These are phyloP conservation scores for Colletotrichum sp. DNA, from an alignment of 2,329 filamentous ascomycete genomes.

Conservation along the genomic window DNA sequence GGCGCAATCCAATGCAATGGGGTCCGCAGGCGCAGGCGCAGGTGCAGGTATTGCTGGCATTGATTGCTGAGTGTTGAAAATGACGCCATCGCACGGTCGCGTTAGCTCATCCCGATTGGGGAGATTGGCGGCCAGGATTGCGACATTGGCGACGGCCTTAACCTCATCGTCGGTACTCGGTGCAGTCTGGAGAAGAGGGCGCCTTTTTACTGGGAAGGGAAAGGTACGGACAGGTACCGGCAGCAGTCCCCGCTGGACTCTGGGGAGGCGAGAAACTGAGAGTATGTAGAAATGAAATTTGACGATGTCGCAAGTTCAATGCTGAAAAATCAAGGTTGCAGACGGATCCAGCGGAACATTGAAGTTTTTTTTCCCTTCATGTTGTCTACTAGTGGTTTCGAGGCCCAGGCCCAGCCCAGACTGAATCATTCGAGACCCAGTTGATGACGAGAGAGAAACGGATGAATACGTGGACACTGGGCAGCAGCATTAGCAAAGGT, in stretches of 20 bases:
- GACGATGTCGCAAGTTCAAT: not conserved
- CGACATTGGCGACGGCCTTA: conserved; percentile 16
- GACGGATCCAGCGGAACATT: not conserved
- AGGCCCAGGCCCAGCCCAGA: not conserved
- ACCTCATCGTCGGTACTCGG: conserved; percentile 18
- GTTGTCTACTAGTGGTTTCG: not conserved
- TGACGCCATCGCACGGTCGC: conserved; percentile 20
- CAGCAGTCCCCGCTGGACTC: not conserved
- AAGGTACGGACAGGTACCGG: conserved; percentile 1
- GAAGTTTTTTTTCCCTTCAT: not conserved
- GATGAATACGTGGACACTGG: not conserved
- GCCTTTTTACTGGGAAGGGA: not conserved
- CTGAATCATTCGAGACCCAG: not conserved
- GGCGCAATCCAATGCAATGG: not conserved
- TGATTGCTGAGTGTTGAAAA: not conserved
- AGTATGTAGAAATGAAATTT: not conserved
- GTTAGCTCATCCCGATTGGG: conserved; percentile 20
- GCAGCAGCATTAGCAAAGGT: not conserved
- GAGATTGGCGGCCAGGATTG: conserved; percentile 20
- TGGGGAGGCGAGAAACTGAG: not conserved
- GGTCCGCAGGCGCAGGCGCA: not conserved
- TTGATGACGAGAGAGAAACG: not conserved
- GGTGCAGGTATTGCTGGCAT: not conserved
- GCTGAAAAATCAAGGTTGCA: not conserved
- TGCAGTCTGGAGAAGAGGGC: not conserved